Evolutionary conservation across 2,329 filamentous ascomycete species (phyloP).

Genomic region (Xylariaceae sp.): DNA sequence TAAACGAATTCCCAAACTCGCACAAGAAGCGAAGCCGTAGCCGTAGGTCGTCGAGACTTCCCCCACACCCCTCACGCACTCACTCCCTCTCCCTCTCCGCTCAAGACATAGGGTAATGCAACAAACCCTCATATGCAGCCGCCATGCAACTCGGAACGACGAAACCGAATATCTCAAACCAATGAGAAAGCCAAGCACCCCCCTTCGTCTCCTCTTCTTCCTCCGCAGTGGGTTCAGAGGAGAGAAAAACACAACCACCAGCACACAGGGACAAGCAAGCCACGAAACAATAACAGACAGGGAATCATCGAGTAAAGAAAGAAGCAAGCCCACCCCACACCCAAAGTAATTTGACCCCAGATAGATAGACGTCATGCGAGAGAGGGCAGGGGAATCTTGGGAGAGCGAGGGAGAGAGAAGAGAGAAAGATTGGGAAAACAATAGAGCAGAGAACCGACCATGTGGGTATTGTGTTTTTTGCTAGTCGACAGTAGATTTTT

Average conservation of each 20-base stretch:
- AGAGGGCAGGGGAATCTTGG: too few species aligned
- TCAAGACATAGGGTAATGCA: not conserved
- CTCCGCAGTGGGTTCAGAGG: not conserved
- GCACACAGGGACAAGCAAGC: constrained; percentile 3
- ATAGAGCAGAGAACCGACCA: constrained; percentile 16
- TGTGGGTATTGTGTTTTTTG: constrained; percentile 8
- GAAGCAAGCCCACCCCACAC: not conserved
- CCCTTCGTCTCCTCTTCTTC: not conserved
- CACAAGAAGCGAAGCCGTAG: not conserved
- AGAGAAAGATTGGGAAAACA: constrained; percentile 1
- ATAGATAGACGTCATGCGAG: too few species aligned
- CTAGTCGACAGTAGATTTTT: constrained; percentile 2
- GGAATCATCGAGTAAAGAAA: not conserved
- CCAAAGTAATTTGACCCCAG: not conserved
- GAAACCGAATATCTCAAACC: constrained; percentile 1
- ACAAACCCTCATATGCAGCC: constrained; percentile 13
- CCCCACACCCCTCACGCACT: too few species aligned
- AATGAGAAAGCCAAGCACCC: constrained; percentile 10
- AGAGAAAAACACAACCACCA: not conserved
- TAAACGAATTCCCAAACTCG: constrained; percentile 3
- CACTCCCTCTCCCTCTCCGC: too few species aligned
- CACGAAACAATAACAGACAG: not conserved
- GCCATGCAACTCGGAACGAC: constrained; percentile 18
- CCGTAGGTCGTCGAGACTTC: too few species aligned
- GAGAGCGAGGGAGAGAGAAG: not conserved